Base-by-base conservation (phyloP, 2,329 filamentous ascomycete genomes). In the Xylaria arbuscula region DNA sequence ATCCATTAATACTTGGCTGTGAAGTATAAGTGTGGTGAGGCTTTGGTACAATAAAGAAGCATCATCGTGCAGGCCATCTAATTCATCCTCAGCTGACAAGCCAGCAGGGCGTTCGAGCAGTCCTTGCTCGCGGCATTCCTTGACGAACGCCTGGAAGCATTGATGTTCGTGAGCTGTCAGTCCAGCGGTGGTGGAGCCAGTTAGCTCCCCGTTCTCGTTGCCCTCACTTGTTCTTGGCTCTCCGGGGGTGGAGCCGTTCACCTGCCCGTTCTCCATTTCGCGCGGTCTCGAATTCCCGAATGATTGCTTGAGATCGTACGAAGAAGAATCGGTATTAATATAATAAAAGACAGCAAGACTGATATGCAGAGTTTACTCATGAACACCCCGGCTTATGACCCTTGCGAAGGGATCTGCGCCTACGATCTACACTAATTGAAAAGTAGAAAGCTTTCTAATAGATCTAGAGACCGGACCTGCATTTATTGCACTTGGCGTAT, bases 61-160 rank as follows among this genome's bases (percentile, higher is more conserved):
- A 13, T 69, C 67, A 28, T 69, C 67, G n/a, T 32, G 42, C 19
- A 69, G 47, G 22, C 67, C 67, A 51, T 69, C 67, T 9, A 69
- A 22, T n/a, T 58, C 28, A 38, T 69, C 67, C 13, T 67, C 64
- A 8, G 47, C 58, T 15, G 55, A 56, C 48, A 69, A 56, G 34
- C 63, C 63, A 3, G 19, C 15, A 36, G 63, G 67, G 13, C 59
- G 67, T 10, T 66, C 47, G 48, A 69, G 67, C 11, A 69, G 48
- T 36, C 67, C 67, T 17, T 45, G 19, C 1, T 66, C 63, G 42
- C 64, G 59, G 42, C 67, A 69, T 66, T 69, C 38, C 36, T 67
- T 19, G 15, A 64, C 22, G 3, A 69, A 66, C 15, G 42, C 62
- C 36, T 63, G 38, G 32, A 69, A 60, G 48, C 54, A 36, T 48